Conservation (phyloP, 2,329 filamentous ascomycete genomes). For the Ceratocystis lukuohia region DNA sequence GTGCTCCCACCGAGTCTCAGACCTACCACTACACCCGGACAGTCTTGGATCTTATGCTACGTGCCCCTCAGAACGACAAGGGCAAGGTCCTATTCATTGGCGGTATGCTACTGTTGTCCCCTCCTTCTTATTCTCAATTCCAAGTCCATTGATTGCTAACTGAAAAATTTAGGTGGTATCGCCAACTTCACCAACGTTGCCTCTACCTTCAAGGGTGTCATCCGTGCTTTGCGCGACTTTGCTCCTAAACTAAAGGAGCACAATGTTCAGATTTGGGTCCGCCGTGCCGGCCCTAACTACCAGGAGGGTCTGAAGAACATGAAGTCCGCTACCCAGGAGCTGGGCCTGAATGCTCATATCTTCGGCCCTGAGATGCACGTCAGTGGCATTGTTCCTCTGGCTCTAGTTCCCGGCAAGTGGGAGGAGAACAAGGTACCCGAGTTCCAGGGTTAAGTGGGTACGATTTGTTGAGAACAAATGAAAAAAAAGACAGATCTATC, state of each 20-base stretch:
- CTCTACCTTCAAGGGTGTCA: slow-evolving; percentile 99
- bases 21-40: slow-evolving; percentile 98
- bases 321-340: slow-evolving; percentile 87
- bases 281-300: slow-evolving; percentile 83
- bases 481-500: slow-evolving; percentile 15
- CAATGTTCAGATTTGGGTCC: slow-evolving; percentile 96
- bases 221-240: slow-evolving; percentile 85
- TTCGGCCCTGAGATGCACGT: slow-evolving; percentile 82
- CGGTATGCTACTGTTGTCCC: slow-evolving; percentile 33
- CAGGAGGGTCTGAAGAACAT: slow-evolving; percentile 99
- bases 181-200: slow-evolving; percentile 99
- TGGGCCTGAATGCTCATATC: slow-evolving; percentile 59
- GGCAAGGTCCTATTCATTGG: slow-evolving; percentile 99
- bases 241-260: slow-evolving; percentile 78
- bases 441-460: slow-evolving; percentile 39
- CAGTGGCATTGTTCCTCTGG: slow-evolving; percentile 88
- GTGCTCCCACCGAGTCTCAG: slow-evolving; percentile 95
- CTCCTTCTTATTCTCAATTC: not conserved
- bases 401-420: slow-evolving; percentile 55
- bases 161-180: slow-evolving; percentile 50
- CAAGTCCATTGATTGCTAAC: not conserved
- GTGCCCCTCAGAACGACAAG: slow-evolving; percentile 67
- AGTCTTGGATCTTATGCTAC: slow-evolving; percentile 93
- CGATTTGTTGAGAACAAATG: slow-evolving; percentile 11
- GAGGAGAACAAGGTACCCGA: slow-evolving; percentile 48